Evolutionary conservation across 495 filamentous ascomycete genomes (phyloP).

Genomic region (Penicillium canescens): DNA sequence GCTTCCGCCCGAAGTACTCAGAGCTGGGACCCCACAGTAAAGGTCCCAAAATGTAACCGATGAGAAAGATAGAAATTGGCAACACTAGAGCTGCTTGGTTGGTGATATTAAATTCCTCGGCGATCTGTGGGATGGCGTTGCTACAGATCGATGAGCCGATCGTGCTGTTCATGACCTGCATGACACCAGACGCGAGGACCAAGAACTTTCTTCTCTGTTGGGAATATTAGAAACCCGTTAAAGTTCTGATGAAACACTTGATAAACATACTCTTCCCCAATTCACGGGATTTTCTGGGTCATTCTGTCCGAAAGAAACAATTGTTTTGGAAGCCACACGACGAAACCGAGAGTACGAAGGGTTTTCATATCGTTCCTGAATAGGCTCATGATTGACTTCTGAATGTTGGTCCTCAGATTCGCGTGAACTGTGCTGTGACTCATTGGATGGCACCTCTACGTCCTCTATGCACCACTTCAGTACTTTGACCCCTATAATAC

Average conservation of each 20-base stretch:
- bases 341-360: constrained; percentile 32
- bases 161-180: constrained; percentile 73
- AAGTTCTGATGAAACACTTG: background rate
- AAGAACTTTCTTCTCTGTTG: constrained; percentile 53
- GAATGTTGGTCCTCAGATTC: constrained; percentile 19
- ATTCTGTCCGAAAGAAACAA: constrained; percentile 47
- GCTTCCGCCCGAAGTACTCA: constrained; percentile 66
- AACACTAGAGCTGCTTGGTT: constrained; percentile 61
- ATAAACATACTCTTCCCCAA: constrained; percentile 40
- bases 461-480: constrained; percentile 11
- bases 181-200: constrained; percentile 56
- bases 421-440: constrained; percentile 13
- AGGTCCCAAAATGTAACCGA: constrained; percentile 68
- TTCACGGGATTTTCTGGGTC: constrained; percentile 70
- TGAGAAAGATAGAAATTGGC: constrained; percentile 71
- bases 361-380: constrained; percentile 30
- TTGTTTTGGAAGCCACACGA: constrained; percentile 33
- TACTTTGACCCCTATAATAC: background rate
- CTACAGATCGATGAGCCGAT: constrained; percentile 68
- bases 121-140: constrained; percentile 59
- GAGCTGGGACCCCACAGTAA: constrained; percentile 66
- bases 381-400: constrained; percentile 28
- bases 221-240: constrained; percentile 5
- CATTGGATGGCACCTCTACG: constrained; percentile 12
- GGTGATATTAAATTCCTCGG: constrained; percentile 56